Evolutionary conservation across 1,139 yeast genomes (phyloP).

Genomic region (Geotrichum restrictum): DNA sequence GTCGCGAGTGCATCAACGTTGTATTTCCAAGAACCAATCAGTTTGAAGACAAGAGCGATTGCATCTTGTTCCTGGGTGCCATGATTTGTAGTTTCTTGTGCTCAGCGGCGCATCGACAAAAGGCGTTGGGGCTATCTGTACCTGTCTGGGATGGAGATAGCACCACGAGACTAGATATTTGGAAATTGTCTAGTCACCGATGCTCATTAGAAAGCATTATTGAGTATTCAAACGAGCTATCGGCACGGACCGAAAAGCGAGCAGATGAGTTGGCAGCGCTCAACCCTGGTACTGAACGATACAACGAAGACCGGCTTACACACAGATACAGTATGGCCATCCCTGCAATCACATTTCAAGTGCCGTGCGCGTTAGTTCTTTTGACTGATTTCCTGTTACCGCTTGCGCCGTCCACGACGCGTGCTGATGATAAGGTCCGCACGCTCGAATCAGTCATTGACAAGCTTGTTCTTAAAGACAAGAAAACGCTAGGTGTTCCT

Average conservation of each 20-base stretch:
- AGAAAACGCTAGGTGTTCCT: neutral
- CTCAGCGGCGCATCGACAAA: conserved; percentile 2
- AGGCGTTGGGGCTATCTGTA: neutral
- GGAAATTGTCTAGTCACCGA: neutral
- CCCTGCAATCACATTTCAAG: conserved; percentile 7
- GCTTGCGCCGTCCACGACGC: conserved; percentile 1
- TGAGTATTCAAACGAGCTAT: neutral
- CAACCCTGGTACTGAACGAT: neutral
- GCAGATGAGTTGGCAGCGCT: neutral
- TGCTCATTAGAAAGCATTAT: neutral
- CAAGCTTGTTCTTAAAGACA: conserved; percentile 3
- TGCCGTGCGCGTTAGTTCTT: conserved; percentile 7
- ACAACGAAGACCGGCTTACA: conserved; percentile 8
- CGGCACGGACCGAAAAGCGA: neutral
- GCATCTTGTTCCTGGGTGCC: conserved; percentile 2
- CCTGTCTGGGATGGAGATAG: conserved; percentile 1
- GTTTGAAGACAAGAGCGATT: conserved; percentile 2
- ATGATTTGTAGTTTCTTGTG: conserved; percentile 2
- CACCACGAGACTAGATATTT: conserved; percentile 8
- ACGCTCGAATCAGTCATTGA: neutral
- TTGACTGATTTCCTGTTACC: conserved; percentile 16
- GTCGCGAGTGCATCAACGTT: neutral
- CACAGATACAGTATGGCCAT: conserved; percentile 13
- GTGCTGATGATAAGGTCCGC: neutral
- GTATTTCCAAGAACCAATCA: neutral